Base-by-base conservation (phyloP, 2,329 filamentous ascomycete species). In the Pseudogymnoascus sp. region DNA sequence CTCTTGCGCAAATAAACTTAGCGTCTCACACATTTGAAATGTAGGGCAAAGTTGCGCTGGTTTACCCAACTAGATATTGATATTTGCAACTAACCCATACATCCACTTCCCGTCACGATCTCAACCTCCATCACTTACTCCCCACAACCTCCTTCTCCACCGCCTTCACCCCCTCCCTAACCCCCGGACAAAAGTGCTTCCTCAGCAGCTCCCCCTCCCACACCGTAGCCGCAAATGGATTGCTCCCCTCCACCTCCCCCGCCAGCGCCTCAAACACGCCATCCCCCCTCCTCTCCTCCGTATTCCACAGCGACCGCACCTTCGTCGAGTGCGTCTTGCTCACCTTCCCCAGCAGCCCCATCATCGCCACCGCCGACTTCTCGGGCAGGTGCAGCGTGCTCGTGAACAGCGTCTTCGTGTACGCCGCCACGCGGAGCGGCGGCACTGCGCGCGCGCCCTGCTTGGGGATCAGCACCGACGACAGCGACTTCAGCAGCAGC, bases 141-240 rank as follows among this genome's bases (percentile, higher is more conserved):
- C 70, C 70, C 29, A 72, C 52, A 43, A 73, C 64, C 63, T 72
- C 80, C 79, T 89, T 91, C 72, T 92, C 88, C 72, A 92, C 77
- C 49, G 82, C 74, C 73, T 83, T 82, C 4, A 89, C 78, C 1
- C 88, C 88, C 70, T 96, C 91, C 67, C 91, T 82, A 1, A 99
- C 89, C 71, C 87, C 87, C 6, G 92, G 93, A 68, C 89, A 92
- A 73, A 90, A 99, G 77, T 99, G 94, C 68, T 83, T 82, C 72
- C 88, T 81, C 69, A 99, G 74, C 63, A 99, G 72, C 77, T 97
- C 94, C 0, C 91, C 92, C 73, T 97, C 94, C 94, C 93, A 99
- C 0, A 95, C 82, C 0, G 91, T 97, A 4, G 87, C 85, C 0
- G 92, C 90, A 75, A 94, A 96, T 0, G 93, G 92, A 76, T 97